Percentiles rank a stretch among this genome's conserved stretches.
Conservation (phyloP, 345 rosid species). For the Populus tremula region DNA sequence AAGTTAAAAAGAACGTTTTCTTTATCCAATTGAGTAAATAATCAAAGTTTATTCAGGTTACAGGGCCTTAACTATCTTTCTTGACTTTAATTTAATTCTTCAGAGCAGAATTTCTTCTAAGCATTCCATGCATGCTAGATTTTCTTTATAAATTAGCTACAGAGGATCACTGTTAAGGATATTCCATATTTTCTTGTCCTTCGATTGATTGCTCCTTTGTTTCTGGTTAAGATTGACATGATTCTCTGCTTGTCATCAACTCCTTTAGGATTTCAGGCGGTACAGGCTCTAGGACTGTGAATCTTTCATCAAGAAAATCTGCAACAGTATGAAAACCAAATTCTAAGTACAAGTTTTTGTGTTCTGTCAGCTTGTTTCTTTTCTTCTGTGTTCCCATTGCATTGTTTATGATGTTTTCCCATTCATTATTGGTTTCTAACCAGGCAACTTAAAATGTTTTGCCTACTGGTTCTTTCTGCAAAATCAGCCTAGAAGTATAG, state of each 20-base stretch:
- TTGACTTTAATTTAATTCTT: background rate
- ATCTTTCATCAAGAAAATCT: constrained; percentile 37
- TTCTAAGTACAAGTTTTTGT: constrained; percentile 4
- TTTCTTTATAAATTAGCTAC: background rate
- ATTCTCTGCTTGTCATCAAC: constrained; percentile 1
- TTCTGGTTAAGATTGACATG: background rate
- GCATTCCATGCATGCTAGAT: background rate
- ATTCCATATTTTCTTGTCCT: background rate
- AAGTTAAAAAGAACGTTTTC: background rate
- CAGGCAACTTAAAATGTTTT: background rate
- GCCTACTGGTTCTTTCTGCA: background rate
- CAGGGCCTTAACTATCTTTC: no score
- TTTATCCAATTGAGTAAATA: background rate
- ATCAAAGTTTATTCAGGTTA: background rate
- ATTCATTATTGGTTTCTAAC: background rate
- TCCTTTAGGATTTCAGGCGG: constrained; percentile 43
- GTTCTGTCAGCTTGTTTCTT: background rate
- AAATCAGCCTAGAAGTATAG: background rate
- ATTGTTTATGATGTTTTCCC: background rate
- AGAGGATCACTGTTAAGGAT: background rate
- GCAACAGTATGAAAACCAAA: constrained; percentile 39
- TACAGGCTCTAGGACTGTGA: constrained; percentile 34
- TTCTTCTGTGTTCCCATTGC: background rate
- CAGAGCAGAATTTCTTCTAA: background rate
- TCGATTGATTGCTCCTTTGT: background rate